These are phyloP conservation scores for Trifolium fragiferum DNA, from an alignment of 306 rosid genomes.

Conservation along the genomic window DNA sequence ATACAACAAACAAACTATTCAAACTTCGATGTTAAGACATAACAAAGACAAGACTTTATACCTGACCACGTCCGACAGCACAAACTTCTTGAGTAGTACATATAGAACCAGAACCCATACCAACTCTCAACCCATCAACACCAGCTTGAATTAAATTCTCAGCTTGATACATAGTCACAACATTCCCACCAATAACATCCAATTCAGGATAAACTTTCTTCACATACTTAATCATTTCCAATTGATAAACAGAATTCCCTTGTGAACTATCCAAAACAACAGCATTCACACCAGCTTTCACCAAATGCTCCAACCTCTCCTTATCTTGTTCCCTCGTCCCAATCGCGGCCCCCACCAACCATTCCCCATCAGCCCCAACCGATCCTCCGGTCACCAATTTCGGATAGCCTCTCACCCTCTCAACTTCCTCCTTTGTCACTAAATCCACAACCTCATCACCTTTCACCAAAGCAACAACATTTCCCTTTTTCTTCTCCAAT, in stretches of 20 bases:
- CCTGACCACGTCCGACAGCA: constrained; percentile 97
- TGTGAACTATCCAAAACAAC: constrained; percentile 94
- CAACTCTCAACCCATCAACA: constrained; percentile 86
- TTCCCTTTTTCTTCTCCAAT: constrained; percentile 49
- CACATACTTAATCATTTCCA: constrained; percentile 84
- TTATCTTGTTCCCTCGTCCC: constrained; percentile 88
- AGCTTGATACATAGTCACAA: constrained; percentile 87
- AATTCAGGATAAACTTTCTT: constrained; percentile 63
- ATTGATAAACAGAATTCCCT: constrained; percentile 85
- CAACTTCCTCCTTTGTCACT: constrained; percentile 67
- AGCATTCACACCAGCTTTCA: constrained; percentile 79
- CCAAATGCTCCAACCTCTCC: constrained; percentile 78
- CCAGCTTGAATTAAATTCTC: constrained; percentile 89
- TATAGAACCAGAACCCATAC: constrained; percentile 98
- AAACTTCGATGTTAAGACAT: neutral
- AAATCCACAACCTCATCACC: constrained; percentile 64
- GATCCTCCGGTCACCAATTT: constrained; percentile 66
- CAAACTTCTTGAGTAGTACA: constrained; percentile 98
- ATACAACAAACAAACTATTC: neutral
- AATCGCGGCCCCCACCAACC: constrained; percentile 81
- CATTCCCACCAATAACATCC: constrained; percentile 96
- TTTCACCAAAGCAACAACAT: constrained; percentile 54
- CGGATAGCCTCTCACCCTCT: constrained; percentile 72
- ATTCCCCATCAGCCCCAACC: constrained; percentile 72
- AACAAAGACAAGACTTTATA: constrained; percentile 38